Evolutionary conservation across 2,329 filamentous ascomycete species (phyloP).

Genomic region (Simplicillium aogashimaense): DNA sequence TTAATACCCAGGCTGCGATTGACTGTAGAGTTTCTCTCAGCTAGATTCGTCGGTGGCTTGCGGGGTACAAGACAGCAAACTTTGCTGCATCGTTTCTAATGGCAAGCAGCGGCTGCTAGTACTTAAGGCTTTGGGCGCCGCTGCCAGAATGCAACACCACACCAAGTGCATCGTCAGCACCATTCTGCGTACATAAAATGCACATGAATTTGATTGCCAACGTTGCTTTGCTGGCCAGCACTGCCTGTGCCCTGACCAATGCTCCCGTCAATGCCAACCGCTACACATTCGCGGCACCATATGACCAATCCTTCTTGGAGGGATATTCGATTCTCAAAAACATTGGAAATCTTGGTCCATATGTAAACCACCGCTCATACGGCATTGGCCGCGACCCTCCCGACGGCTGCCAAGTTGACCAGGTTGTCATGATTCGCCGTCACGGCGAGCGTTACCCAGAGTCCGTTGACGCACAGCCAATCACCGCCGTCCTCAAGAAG

Average conservation of each 20-base stretch:
- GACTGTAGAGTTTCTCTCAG: no score
- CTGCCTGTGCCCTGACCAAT: background rate
- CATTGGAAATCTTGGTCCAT: background rate
- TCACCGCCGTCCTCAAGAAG: background rate
- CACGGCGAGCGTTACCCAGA: background rate
- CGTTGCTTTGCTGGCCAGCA: background rate
- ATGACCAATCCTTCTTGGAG: slow-evolving; percentile 1
- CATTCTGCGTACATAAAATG: no score
- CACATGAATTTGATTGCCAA: no score
- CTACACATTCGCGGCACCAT: background rate
- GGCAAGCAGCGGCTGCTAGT: no score
- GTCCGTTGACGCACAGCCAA: background rate
- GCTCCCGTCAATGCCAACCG: background rate
- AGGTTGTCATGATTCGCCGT: background rate
- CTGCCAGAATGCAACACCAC: no score
- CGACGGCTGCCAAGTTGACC: background rate
- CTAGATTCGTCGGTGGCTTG: no score
- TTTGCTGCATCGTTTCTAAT: no score
- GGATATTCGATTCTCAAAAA: background rate
- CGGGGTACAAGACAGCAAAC: no score
- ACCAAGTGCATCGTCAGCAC: no score
- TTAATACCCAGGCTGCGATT: no score
- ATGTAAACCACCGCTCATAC: slow-evolving; percentile 1
- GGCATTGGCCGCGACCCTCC: slow-evolving; percentile 1
- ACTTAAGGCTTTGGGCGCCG: no score